These are phyloP conservation scores for Cladophialophora chaetospira DNA, from an alignment of 2,329 filamentous ascomycete species.

Conservation along the genomic window DNA sequence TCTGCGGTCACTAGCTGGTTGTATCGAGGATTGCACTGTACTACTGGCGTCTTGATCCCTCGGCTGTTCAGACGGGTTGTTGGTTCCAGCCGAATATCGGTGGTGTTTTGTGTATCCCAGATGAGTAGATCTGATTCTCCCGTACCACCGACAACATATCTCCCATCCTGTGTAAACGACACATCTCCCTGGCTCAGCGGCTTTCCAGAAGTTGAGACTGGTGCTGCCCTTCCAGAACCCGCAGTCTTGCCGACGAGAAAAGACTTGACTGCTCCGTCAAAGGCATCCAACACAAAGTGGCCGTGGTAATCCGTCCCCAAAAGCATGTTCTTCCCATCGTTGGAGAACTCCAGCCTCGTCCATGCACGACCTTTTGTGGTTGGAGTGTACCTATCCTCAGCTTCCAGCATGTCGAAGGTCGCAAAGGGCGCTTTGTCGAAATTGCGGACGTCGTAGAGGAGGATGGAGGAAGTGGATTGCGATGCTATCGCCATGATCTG, in stretches of 20 bases:
- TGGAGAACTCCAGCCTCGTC: conserved; percentile 93
- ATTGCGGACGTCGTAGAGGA: conserved; percentile 91
- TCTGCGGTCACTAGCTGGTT: conserved; percentile 92
- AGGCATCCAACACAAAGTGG: conserved; percentile 92
- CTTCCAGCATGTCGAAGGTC: conserved; percentile 71
- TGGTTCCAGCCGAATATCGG: conserved; percentile 57
- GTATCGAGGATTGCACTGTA: conserved; percentile 87
- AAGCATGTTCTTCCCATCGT: conserved; percentile 86
- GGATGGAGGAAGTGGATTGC: conserved; percentile 73
- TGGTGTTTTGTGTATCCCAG: conserved; percentile 73
- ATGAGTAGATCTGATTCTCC: conserved; percentile 71
- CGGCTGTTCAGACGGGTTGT: conserved; percentile 43
- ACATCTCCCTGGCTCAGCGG: conserved; percentile 67
- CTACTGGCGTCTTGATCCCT: conserved; percentile 66
- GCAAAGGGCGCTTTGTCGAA: conserved; percentile 90
- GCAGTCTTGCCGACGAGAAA: conserved; percentile 61
- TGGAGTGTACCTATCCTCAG: conserved; percentile 57
- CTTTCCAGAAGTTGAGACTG: conserved; percentile 58
- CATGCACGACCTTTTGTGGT: conserved; percentile 60
- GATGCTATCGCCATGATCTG: conserved; percentile 88
- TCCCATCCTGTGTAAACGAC: conserved; percentile 85
- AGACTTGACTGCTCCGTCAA: conserved; percentile 76
- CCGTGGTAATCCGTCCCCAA: conserved; percentile 80
- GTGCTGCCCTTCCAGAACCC: conserved; percentile 51
- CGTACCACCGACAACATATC: conserved; percentile 82